Evolutionary conservation across 108 stramenopile genomes (phyloP).

Genomic region (Bacterosira constricta): DNA sequence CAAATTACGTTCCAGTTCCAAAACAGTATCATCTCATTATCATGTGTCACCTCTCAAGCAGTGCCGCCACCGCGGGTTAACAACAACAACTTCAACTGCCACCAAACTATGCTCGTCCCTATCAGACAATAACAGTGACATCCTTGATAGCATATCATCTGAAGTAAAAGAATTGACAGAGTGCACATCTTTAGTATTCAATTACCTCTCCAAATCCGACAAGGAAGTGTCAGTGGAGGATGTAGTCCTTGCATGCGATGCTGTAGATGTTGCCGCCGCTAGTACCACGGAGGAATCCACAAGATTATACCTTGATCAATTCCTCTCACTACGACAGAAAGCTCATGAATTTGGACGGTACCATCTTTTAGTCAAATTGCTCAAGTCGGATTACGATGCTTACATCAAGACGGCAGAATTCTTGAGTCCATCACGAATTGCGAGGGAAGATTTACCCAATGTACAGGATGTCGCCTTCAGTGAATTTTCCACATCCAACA

Average conservation of each 20-base stretch:
- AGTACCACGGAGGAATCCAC: not conserved
- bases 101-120: not conserved
- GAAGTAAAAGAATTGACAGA: constrained; percentile 23
- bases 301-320: constrained; percentile 19
- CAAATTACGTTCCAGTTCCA: too few relatives aligned
- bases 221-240: constrained; percentile 46
- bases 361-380: constrained; percentile 62
- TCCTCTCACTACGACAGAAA: constrained; percentile 37
- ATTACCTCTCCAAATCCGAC: constrained; percentile 29
- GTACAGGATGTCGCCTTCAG: constrained; percentile 82
- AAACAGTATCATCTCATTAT: too few relatives aligned
- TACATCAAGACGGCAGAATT: constrained; percentile 80
- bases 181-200: constrained; percentile 16
- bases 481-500: constrained; percentile 11
- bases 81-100: not conserved
- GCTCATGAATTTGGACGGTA: constrained; percentile 71
- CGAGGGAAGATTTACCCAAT: constrained; percentile 67
- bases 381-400: constrained; percentile 65
- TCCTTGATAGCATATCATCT: not conserved
- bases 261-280: constrained; percentile 45
- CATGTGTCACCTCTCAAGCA: not conserved
- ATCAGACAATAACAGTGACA: not conserved
- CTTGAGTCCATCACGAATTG: constrained; percentile 74
- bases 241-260: constrained; percentile 72
- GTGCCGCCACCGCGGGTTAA: not conserved